Evolutionary conservation across 2,329 filamentous ascomycete genomes (phyloP).

Genomic region (Thelonectria olida): DNA sequence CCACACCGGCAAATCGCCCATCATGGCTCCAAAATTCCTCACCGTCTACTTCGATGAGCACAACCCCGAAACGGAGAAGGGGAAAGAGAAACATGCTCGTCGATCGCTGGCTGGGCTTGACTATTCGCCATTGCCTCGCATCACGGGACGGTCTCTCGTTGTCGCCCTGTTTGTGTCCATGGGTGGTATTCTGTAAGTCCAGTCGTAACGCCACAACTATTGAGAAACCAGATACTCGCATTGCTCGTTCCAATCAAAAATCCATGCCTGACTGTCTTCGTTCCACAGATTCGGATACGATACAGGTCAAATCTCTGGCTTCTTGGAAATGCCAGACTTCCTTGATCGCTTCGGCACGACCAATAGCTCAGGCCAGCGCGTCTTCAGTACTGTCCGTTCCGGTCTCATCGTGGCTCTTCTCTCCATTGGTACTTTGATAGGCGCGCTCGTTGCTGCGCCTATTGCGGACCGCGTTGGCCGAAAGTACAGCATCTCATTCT

Average conservation of each 20-base stretch:
- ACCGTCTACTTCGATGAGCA: conserved; percentile 54
- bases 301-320: conserved; percentile 63
- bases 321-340: conserved; percentile 68
- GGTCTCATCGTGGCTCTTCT: conserved; percentile 68
- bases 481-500: conserved; percentile 68
- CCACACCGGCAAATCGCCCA: conserved; percentile 12
- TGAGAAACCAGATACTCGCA: too few relatives aligned
- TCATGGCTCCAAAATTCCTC: conserved; percentile 32
- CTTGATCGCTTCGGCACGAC: conserved; percentile 58
- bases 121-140: conserved; percentile 54
- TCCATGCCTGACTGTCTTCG: too few relatives aligned
- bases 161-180: conserved; percentile 55
- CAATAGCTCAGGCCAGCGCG: conserved; percentile 47
- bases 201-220: too few relatives aligned
- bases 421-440: conserved; percentile 68
- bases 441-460: conserved; percentile 67
- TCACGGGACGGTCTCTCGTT: conserved; percentile 48
- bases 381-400: conserved; percentile 63
- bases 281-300: conserved; percentile 55
- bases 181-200: conserved; percentile 54
- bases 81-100: conserved; percentile 36
- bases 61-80: conserved; percentile 51
- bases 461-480: conserved; percentile 73
- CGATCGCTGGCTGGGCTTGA: conserved; percentile 51
- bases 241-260: too few relatives aligned